Evolutionary conservation across 225 moss, liverwort and hornwort species (phyloP), one percentile per base, ranked within the genome.

Genomic region (Antitrichia curtipendula): DNA sequence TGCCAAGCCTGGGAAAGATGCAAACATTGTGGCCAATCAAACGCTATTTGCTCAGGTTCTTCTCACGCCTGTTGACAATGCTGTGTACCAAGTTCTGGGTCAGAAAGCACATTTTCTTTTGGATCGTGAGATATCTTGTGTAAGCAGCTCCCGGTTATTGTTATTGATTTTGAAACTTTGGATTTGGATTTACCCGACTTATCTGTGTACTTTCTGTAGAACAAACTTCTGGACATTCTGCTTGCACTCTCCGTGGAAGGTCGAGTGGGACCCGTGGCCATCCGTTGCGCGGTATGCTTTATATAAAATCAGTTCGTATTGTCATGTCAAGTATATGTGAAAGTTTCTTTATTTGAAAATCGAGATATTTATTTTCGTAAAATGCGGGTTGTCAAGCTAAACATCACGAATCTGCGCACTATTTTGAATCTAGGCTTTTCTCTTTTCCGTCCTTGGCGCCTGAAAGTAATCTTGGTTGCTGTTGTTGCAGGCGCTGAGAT

Each of bases 41-140:
- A 96, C 99, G 14, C 68, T 96, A 81, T 92, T 99, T 84, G 95
- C 96, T 80, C 99, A 99, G 99, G 99, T 99, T 83, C 82, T 79
- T 88, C 53, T 84, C 66, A 36, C 36, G 57, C 62, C 69, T 18
- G 66, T 86, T 86, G 63, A 59, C 65, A 60, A 52, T 87, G 45
- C 41, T 66, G 47, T 85, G 32, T 80, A 49, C 40, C 52, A 64
- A 75, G 60, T 61, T 87, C 68, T 69, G 84, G 61, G 27, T 60
- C 53, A 79, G 52, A 53, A 86, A 78, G 32, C 13, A 36, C 40
- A 49, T 86, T 23, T 59, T 73, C 73, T 87, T 75, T 47, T 60
- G 45, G 64, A 80, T 73, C 49, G 50, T 78, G 64, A 62, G 36
- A 77, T 47, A 66, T 61, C n/a, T 73, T 79, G 60, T 41, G 74